These are phyloP conservation scores for Pseudisothecium myosuroides DNA, from an alignment of 225 moss, liverwort and hornwort genomes.

Conservation along the genomic window DNA sequence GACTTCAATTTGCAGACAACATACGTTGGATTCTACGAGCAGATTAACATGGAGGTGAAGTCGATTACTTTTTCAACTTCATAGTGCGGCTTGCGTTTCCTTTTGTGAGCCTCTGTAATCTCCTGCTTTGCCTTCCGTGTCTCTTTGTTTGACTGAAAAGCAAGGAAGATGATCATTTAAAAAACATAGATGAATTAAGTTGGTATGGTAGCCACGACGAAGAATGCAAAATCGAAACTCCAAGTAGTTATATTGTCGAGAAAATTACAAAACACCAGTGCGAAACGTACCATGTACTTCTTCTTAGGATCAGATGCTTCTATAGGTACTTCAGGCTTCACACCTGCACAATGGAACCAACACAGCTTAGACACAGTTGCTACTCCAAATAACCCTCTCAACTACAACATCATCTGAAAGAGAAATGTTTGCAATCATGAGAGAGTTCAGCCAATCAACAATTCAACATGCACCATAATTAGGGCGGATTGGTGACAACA, in stretches of 20 bases:
- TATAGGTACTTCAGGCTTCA: neutral
- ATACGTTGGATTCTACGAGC: neutral
- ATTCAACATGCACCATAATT: no score
- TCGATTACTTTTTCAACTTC: constrained; percentile 70
- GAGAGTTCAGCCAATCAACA: no score
- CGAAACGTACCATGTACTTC: neutral
- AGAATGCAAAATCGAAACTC: neutral
- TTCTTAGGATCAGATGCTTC: neutral
- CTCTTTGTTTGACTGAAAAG: constrained; percentile 14
- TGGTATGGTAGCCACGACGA: neutral
- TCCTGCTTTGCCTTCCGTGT: constrained; percentile 51
- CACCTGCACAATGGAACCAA: neutral
- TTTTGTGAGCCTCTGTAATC: constrained; percentile 75
- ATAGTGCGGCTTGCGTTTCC: constrained; percentile 80
- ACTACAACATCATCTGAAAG: neutral
- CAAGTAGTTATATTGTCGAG: neutral
- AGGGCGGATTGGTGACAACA: no score
- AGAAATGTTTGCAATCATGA: no score
- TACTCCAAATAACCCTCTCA: neutral
- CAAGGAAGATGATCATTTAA: neutral
- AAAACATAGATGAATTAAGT: neutral
- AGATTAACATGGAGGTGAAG: neutral
- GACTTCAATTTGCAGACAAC: neutral
- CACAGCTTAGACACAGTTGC: neutral
- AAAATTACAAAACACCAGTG: neutral